phyloP scores from a whole-genome alignment of 208 protist genomes.

The Herpetomonas tarakana region DNA sequence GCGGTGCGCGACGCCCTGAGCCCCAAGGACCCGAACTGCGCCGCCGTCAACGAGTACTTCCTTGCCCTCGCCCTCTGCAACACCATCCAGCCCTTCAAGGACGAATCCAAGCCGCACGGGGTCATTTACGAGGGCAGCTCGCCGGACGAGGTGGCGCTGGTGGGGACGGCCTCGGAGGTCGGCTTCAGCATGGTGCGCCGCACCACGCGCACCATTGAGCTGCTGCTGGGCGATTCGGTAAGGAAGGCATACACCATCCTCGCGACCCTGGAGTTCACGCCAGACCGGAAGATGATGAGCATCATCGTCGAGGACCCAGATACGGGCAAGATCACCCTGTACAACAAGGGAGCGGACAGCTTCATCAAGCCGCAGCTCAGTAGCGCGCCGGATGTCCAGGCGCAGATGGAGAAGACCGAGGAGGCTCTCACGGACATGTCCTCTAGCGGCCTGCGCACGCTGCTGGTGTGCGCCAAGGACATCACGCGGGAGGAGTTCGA shows the following conservation, averaged over 20 bases:
- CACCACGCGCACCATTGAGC: conserved; percentile 47
- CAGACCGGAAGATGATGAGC: conserved; percentile 92
- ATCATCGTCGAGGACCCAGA: conserved; percentile 74
- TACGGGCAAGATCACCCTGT: conserved; percentile 70
- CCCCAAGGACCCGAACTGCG: conserved; percentile 16
- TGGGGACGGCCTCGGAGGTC: conserved; percentile 65
- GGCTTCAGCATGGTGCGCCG: conserved; percentile 71
- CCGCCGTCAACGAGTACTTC: conserved; percentile 67
- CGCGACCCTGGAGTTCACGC: conserved; percentile 86
- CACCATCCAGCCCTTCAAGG: conserved; percentile 82
- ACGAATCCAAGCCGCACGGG: conserved; percentile 20
- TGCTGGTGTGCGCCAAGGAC: conserved; percentile 74
- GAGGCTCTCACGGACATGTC: conserved; percentile 74
- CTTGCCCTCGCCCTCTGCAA: conserved; percentile 79
- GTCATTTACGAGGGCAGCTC: conserved; percentile 90
- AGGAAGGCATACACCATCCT: conserved; percentile 72
- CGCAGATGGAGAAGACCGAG: conserved; percentile 36
- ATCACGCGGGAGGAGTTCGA: conserved; percentile 55
- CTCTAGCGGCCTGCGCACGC: conserved; percentile 76
- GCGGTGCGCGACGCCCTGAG: conserved; percentile 19
- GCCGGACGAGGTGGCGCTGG: conserved; percentile 93
- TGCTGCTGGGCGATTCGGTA: conserved; percentile 20
- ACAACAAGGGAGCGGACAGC: conserved; percentile 90
- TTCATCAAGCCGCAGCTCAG: conserved; percentile 60
- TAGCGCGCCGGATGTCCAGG: conserved; percentile 37